Conservation (phyloP, 176 grass and related monocot genomes). For the Cenchrus americanus region DNA sequence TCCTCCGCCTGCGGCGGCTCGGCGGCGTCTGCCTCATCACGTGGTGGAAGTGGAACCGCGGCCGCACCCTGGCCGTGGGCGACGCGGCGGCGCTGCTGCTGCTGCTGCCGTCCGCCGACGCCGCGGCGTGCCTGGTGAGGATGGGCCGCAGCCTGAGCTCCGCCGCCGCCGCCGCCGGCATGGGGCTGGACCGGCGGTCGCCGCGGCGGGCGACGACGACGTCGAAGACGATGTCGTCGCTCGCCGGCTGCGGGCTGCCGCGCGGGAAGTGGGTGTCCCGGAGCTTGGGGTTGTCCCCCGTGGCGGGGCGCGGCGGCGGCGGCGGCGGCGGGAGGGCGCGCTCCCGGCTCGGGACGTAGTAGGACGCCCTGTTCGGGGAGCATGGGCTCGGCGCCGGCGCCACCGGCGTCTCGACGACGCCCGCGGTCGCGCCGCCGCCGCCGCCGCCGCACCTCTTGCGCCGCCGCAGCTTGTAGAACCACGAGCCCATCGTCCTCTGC, state of each 20-base stretch:
- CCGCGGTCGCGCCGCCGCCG: neutral
- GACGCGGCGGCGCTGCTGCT: conserved; percentile 35
- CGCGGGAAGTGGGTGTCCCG: conserved; percentile 57
- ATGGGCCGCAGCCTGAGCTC: conserved; percentile 82
- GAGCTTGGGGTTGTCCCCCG: conserved; percentile 45
- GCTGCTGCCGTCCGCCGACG: neutral
- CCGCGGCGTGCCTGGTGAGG: conserved; percentile 42
- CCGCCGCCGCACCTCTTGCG: conserved; percentile 32
- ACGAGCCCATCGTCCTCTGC: conserved; percentile 58
- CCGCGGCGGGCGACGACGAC: conserved; percentile 28
- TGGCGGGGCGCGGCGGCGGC: neutral
- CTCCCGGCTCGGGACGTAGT: conserved; percentile 59
- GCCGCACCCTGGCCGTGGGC: conserved; percentile 32
- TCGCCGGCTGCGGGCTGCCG: conserved; percentile 31
- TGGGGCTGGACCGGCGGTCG: conserved; percentile 12
- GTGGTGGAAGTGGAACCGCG: neutral
- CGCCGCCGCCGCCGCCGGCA: no score
- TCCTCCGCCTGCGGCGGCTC: neutral
- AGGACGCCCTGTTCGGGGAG: conserved; percentile 72
- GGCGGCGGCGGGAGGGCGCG: conserved; percentile 2
- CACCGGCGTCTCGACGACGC: neutral
- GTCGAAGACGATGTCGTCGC: conserved; percentile 55
- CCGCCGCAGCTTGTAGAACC: conserved; percentile 85
- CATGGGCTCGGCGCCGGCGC: conserved; percentile 31
- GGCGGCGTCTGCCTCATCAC: neutral